Evolutionary conservation across 805 yeast species (phyloP).

Genomic region (Saccharomycopsis fodiens): DNA sequence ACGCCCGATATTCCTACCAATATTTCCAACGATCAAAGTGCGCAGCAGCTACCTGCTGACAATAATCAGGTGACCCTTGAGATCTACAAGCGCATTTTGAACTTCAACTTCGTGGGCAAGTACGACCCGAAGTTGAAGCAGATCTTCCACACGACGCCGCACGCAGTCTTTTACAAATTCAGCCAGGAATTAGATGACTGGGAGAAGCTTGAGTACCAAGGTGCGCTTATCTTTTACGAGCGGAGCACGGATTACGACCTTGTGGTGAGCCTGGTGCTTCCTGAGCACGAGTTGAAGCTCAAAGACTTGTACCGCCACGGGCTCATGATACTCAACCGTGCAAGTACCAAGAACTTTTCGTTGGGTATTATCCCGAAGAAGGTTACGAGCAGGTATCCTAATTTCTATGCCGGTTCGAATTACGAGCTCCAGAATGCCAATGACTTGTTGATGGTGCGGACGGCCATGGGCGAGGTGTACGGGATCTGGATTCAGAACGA

Average conservation of each 20-base stretch:
- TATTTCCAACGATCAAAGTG: too few relatives aligned
- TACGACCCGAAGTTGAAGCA: slow-evolving; percentile 69
- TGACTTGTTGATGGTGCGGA: slow-evolving; percentile 62
- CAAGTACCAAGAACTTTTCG: slow-evolving; percentile 62
- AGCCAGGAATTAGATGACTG: slow-evolving; percentile 52
- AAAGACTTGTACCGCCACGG: slow-evolving; percentile 52
- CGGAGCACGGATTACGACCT: slow-evolving; percentile 34
- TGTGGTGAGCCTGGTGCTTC: slow-evolving; percentile 13
- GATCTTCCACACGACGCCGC: slow-evolving; percentile 59
- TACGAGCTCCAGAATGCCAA: slow-evolving; percentile 56
- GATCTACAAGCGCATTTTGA: slow-evolving; percentile 58
- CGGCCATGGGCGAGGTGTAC: slow-evolving; percentile 59
- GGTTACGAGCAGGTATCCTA: slow-evolving; percentile 34
- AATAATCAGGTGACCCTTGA: slow-evolving; percentile 37
- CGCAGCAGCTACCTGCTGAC: neutral
- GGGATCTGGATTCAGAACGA: slow-evolving; percentile 76
- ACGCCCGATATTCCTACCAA: too few relatives aligned
- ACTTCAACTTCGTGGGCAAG: slow-evolving; percentile 68
- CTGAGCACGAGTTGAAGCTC: slow-evolving; percentile 7
- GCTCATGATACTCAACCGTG: slow-evolving; percentile 58
- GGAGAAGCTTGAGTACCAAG: slow-evolving; percentile 64
- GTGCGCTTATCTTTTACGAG: slow-evolving; percentile 59
- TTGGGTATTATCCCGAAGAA: slow-evolving; percentile 58
- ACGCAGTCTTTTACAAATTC: slow-evolving; percentile 63
- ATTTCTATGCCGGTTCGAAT: slow-evolving; percentile 27